Conservation (phyloP, 176 grass and related monocot species). For the Lolium perenne region DNA sequence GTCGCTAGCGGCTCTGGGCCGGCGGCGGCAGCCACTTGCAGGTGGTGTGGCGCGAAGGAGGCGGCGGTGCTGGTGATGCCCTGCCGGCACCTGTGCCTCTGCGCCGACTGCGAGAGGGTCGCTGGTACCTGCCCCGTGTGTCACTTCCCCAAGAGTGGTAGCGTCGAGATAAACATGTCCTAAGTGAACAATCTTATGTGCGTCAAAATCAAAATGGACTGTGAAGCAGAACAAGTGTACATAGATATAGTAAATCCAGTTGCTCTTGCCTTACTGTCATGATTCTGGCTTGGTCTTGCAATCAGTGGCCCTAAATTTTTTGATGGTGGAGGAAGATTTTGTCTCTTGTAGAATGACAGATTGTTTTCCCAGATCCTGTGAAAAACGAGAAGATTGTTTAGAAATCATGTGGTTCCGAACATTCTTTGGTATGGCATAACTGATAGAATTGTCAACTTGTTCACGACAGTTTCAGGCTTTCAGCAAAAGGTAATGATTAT, state of each 20-base stretch:
- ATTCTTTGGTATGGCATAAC: neutral
- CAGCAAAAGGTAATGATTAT: neutral
- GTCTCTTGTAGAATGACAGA: neutral
- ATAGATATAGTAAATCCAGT: constrained; percentile 15
- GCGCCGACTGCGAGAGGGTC: constrained; percentile 45
- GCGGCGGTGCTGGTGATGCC: constrained; percentile 60
- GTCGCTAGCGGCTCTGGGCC: neutral
- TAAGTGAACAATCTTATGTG: constrained; percentile 22
- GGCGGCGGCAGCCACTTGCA: constrained; percentile 36
- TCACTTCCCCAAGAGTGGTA: constrained; percentile 50
- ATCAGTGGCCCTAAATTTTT: neutral
- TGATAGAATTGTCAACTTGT: too few species aligned
- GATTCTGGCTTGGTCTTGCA: neutral
- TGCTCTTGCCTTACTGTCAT: neutral
- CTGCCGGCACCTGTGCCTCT: constrained; percentile 71
- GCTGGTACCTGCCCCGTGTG: constrained; percentile 54
- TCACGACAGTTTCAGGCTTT: neutral
- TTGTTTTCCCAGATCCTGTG: neutral
- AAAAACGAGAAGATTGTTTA: too few species aligned
- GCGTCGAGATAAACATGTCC: constrained; percentile 57
- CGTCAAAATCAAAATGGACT: neutral
- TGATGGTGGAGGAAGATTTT: neutral
- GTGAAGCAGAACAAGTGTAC: neutral
- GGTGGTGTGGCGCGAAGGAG: constrained; percentile 38
- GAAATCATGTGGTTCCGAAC: neutral